Evolutionary conservation across 768 basidiomycete species (phyloP).

Genomic region (Cystobasidiopsis lactophilus): DNA sequence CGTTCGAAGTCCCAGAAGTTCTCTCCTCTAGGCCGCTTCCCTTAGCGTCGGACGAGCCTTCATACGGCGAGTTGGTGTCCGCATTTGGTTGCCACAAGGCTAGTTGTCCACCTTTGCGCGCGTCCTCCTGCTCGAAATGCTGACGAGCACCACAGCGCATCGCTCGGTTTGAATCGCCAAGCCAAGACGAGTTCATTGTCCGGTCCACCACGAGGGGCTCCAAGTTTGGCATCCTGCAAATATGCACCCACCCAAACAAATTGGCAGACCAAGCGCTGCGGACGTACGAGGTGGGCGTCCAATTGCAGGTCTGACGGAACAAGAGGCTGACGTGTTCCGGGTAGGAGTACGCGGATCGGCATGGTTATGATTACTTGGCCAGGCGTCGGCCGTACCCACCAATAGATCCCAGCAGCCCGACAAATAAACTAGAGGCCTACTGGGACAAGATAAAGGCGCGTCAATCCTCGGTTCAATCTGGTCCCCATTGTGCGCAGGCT

Average conservation of each 20-base stretch:
- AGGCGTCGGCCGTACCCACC: not conserved
- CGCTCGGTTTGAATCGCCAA: too few relatives aligned
- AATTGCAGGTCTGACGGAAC: not conserved
- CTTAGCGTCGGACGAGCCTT: too few relatives aligned
- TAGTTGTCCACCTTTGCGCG: too few relatives aligned
- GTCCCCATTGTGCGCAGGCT: not conserved
- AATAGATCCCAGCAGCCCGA: not conserved
- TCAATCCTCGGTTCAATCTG: not conserved
- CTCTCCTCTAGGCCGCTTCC: too few relatives aligned
- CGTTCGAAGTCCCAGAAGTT: too few relatives aligned
- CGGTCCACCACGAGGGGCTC: too few relatives aligned
- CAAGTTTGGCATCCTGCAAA: not conserved
- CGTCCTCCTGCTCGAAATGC: too few relatives aligned
- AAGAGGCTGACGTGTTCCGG: not conserved
- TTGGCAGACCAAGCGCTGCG: not conserved
- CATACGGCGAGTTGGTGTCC: too few relatives aligned
- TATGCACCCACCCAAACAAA: not conserved
- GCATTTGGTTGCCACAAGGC: too few relatives aligned
- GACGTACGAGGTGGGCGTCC: not conserved
- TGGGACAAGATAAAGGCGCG: too few relatives aligned
- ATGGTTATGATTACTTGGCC: not conserved
- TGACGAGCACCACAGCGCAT: too few relatives aligned
- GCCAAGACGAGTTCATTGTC: too few relatives aligned
- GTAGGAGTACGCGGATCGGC: not conserved
- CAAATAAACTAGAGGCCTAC: not conserved